phyloP scores from a whole-genome alignment of 2,329 filamentous ascomycete genomes.

The Phyllosticta citribraziliensis region DNA sequence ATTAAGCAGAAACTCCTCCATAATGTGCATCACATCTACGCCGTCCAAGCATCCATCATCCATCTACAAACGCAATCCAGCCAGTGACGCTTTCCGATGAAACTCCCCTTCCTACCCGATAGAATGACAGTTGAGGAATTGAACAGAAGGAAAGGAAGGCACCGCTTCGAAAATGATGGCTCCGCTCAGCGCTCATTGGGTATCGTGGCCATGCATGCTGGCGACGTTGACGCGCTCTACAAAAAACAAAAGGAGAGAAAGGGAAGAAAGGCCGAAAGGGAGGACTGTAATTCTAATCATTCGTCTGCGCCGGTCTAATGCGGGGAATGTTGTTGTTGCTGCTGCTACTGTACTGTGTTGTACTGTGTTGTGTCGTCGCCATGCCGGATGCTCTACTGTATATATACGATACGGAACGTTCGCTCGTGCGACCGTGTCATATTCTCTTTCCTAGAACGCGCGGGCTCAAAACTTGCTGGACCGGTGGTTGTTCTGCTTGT shows the following conservation, averaged over 20 bases:
- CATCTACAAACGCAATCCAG: not conserved
- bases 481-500: not conserved
- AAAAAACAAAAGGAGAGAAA: not conserved
- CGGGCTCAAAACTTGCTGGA: not conserved
- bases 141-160: not conserved
- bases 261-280: not conserved
- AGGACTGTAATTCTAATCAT: not conserved
- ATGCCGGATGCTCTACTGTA: not conserved
- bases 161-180: not conserved
- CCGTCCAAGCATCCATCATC: no score
- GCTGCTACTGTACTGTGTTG: not conserved
- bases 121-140: not conserved
- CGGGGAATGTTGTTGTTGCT: not conserved
- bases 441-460: not conserved
- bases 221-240: not conserved
- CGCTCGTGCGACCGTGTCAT: not conserved
- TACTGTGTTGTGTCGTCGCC: no score
- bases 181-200: not conserved
- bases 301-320: not conserved
- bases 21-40: no score
- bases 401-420: not conserved
- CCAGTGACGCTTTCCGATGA: not conserved
- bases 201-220: not conserved
- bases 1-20: no score
- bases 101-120: not conserved